These are phyloP conservation scores for Filosporella fistucella DNA, from an alignment of 495 filamentous ascomycete species.

Conservation along the genomic window DNA sequence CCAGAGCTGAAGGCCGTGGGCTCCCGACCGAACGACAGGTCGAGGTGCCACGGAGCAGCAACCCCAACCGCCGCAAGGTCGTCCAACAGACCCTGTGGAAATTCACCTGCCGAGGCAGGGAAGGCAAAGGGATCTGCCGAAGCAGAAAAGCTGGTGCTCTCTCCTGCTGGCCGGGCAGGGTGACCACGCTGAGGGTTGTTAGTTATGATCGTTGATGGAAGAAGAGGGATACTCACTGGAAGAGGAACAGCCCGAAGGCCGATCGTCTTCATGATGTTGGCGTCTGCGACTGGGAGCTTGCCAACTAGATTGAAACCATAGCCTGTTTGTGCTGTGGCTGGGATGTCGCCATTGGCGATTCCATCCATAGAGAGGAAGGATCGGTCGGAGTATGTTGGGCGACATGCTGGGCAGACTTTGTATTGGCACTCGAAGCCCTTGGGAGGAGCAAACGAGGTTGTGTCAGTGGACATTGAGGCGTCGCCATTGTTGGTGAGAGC, in stretches of 20 bases:
- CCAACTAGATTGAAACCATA: slow-evolving; percentile 34
- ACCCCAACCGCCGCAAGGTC: no score
- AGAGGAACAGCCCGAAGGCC: slow-evolving; percentile 16
- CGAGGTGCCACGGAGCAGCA: no score
- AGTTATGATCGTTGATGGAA: no score
- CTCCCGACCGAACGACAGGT: no score
- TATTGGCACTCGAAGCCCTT: slow-evolving; percentile 40
- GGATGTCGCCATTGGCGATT: slow-evolving; percentile 38
- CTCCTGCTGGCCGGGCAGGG: no score
- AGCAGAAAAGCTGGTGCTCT: no score
- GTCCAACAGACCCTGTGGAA: no score
- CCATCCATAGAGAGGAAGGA: slow-evolving; percentile 45
- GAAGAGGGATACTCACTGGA: slow-evolving; percentile 16
- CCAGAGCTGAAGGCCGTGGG: no score
- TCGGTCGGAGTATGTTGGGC: slow-evolving; percentile 36
- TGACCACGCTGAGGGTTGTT: no score
- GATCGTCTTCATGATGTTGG: slow-evolving; percentile 18
- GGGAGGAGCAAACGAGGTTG: slow-evolving; percentile 31
- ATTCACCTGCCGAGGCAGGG: no score
- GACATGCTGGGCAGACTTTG: slow-evolving; percentile 48
- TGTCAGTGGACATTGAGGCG: neutral
- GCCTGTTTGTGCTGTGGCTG: slow-evolving; percentile 33
- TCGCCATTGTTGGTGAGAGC: neutral
- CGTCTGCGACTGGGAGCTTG: slow-evolving; percentile 14
- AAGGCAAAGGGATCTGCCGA: no score